Conservation (phyloP, 2,329 filamentous ascomycete genomes). For the Apiospora saccharicola region DNA sequence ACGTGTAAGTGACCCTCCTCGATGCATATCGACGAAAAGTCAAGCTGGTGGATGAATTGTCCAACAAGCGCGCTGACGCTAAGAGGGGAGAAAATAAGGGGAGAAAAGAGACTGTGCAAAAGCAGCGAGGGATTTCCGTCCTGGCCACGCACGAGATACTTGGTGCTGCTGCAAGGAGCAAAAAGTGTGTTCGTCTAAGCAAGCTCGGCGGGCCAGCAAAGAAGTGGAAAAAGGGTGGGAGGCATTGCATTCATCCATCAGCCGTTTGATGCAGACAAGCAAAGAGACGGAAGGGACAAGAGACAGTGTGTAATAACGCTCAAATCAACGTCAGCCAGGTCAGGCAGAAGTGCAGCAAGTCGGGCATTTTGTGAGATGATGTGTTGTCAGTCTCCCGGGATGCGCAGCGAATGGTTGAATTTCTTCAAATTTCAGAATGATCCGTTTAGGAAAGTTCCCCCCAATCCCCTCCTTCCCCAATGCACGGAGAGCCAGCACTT, state of each 20-base stretch:
- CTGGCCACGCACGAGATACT: slow-evolving; percentile 9
- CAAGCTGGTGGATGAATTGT: slow-evolving; percentile 14
- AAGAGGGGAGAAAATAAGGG: slow-evolving; percentile 3
- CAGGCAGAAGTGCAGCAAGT: slow-evolving; percentile 57
- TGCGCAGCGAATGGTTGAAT: slow-evolving; percentile 28
- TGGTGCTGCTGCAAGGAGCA: slow-evolving; percentile 15
- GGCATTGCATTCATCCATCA: slow-evolving; percentile 17
- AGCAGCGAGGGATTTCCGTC: slow-evolving; percentile 45
- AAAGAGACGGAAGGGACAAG: slow-evolving; percentile 21
- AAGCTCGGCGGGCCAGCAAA: slow-evolving; percentile 19
- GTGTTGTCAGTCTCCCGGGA: slow-evolving; percentile 56
- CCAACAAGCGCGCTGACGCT: slow-evolving; percentile 22
- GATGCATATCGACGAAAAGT: slow-evolving; percentile 10
- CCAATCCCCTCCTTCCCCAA: slow-evolving; percentile 2
- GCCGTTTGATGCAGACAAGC: slow-evolving; percentile 21
- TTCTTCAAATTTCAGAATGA: slow-evolving; percentile 28
- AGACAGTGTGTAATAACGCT: slow-evolving; percentile 19
- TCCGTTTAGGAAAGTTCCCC: slow-evolving; percentile 16
- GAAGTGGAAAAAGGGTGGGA: slow-evolving; percentile 23
- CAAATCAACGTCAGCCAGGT: slow-evolving; percentile 42
- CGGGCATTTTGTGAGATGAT: slow-evolving; percentile 55
- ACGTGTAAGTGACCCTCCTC: slow-evolving; percentile 22
- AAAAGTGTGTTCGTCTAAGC: neutral
- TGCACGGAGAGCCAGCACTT: neutral
- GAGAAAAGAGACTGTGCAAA: slow-evolving; percentile 33